Evolutionary conservation across 2,329 filamentous ascomycete genomes (phyloP).

Genomic region (Xylariales sp.): DNA sequence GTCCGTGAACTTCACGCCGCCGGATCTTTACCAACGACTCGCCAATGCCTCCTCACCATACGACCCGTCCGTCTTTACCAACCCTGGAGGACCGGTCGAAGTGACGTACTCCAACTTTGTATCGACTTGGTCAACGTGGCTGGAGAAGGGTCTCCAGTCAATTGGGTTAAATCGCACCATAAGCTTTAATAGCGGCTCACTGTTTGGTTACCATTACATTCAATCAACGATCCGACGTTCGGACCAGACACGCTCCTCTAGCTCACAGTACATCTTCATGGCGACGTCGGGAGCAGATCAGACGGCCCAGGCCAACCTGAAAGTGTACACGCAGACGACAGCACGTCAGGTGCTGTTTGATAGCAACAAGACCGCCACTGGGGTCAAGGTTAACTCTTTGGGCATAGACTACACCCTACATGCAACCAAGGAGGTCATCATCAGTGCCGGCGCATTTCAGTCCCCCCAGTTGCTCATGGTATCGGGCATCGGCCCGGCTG

Average conservation of each 20-base stretch:
- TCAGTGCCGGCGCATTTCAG: constrained; percentile 33
- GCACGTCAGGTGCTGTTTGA: constrained; percentile 42
- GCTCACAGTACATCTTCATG: constrained; percentile 9
- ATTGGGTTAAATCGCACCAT: constrained; percentile 31
- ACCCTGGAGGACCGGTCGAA: constrained; percentile 29
- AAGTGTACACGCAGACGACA: constrained; percentile 25
- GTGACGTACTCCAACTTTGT: constrained; percentile 37
- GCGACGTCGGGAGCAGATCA: too few relatives aligned
- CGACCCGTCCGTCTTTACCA: constrained; percentile 25
- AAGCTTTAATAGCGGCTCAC: constrained; percentile 36
- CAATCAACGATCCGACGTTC: constrained; percentile 23
- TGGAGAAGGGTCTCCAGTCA: constrained; percentile 29
- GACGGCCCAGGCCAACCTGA: constrained; percentile 6
- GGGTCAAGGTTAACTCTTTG: constrained; percentile 16
- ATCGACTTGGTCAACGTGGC: constrained; percentile 33
- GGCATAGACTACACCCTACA: constrained; percentile 18
- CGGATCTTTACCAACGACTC: constrained; percentile 12
- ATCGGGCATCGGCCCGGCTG: constrained; percentile 31
- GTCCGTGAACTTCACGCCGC: constrained; percentile 24
- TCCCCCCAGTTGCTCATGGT: constrained; percentile 36
- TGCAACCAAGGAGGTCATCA: constrained; percentile 32
- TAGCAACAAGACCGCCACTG: constrained; percentile 24
- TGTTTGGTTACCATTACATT: constrained; percentile 32
- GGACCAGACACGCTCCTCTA: constrained; percentile 13
- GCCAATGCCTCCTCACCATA: constrained; percentile 23